phyloP scores from a whole-genome alignment of 352 stramenopile genomes.

The Pythium aristosporum region DNA sequence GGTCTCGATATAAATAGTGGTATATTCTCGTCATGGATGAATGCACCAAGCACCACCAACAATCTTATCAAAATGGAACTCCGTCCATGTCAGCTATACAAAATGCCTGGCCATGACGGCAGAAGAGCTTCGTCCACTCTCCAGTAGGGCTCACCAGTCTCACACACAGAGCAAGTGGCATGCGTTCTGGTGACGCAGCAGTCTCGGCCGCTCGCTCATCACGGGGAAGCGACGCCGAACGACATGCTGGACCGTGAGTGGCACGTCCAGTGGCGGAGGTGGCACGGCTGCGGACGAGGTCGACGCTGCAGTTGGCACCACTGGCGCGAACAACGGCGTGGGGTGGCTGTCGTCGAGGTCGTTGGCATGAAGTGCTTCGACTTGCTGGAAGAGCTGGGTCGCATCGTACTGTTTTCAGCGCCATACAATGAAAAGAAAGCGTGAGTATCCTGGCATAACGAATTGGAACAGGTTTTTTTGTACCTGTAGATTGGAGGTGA shows the following conservation, averaged over 20 bases:
- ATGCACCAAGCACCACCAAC: not conserved
- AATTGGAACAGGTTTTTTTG: not conserved
- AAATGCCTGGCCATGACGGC: not conserved
- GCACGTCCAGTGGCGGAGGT: conserved; percentile 15
- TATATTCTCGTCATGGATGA: not conserved
- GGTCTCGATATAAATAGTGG: no score
- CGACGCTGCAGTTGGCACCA: not conserved
- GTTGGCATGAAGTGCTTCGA: conserved; percentile 19
- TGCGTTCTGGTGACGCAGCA: conserved; percentile 29
- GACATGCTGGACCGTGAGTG: conserved; percentile 21
- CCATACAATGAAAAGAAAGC: not conserved
- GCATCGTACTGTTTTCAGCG: conserved; percentile 25
- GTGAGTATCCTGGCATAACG: not conserved
- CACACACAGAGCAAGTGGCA: conserved; percentile 24
- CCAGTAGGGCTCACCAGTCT: not conserved
- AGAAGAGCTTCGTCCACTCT: not conserved
- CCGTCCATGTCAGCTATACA: not conserved
- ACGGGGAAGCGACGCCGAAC: conserved; percentile 18
- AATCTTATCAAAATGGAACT: not conserved
- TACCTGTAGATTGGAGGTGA: conserved; percentile 37
- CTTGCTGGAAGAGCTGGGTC: conserved; percentile 29
- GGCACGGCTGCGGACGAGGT: not conserved
- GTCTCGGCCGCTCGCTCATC: conserved; percentile 11
- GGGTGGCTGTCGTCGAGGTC: not conserved
- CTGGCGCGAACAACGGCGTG: not conserved